phyloP scores from a whole-genome alignment of 2,329 filamentous ascomycete genomes.

The Claviceps humidiphila region DNA sequence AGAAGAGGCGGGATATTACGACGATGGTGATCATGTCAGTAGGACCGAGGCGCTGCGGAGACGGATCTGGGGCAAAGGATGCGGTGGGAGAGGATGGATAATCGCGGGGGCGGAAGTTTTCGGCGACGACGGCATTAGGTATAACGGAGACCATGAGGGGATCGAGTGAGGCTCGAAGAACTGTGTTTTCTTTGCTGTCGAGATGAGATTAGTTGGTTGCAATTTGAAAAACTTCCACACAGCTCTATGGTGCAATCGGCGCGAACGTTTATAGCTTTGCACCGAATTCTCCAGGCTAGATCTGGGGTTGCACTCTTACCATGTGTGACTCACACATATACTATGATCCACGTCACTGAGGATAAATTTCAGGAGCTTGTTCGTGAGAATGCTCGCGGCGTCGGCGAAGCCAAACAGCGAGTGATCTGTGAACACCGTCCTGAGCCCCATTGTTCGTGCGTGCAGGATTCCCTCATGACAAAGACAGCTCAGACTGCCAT shows the following conservation, averaged over 20 bases:
- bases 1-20: constrained; percentile 92
- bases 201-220: background rate
- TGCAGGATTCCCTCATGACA: constrained; percentile 93
- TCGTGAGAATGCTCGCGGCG: constrained; percentile 87
- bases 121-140: constrained; percentile 91
- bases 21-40: constrained; percentile 89
- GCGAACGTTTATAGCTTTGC: too few relatives aligned
- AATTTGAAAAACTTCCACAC: background rate
- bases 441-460: constrained; percentile 86
- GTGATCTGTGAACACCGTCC: constrained; percentile 95
- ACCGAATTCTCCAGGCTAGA: background rate
- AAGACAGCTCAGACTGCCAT: constrained; percentile 81
- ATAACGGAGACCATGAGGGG: constrained; percentile 97
- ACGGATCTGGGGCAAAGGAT: constrained; percentile 30
- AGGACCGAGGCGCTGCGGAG: constrained; percentile 59
- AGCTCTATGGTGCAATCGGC: too few relatives aligned
- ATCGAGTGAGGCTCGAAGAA: constrained; percentile 84
- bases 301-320: constrained; percentile 37
- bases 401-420: constrained; percentile 96
- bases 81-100: constrained; percentile 21
- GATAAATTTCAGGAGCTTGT: constrained; percentile 92
- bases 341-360: constrained; percentile 96
- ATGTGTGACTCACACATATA: constrained; percentile 96
- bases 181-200: constrained; percentile 87
- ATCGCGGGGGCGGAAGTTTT: constrained; percentile 69